These are phyloP conservation scores for Lizanozyma gosingica DNA, from an alignment of 1,139 yeast species.

Conservation along the genomic window DNA sequence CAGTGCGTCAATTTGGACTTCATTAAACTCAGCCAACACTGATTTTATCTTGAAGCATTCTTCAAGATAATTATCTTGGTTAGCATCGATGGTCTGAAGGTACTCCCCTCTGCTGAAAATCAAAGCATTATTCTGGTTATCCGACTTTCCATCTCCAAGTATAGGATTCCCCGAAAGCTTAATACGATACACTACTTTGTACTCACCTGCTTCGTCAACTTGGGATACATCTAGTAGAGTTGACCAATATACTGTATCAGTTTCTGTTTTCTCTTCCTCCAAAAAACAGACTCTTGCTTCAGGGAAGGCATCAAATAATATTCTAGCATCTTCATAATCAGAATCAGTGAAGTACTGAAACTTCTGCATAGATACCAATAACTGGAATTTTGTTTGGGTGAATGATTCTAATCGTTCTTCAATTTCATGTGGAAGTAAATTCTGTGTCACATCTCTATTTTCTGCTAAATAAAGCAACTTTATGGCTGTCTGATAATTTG, in stretches of 20 bases:
- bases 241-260: slow-evolving; percentile 21
- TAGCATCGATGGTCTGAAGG: slow-evolving; percentile 46
- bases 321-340: slow-evolving; percentile 30
- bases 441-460: slow-evolving; percentile 1
- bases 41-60: slow-evolving; percentile 48
- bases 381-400: slow-evolving; percentile 32
- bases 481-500: slow-evolving; percentile 10
- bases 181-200: slow-evolving; percentile 36
- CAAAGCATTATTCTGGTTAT: slow-evolving; percentile 45
- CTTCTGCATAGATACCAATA: slow-evolving; percentile 37
- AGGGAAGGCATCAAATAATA: slow-evolving; percentile 32
- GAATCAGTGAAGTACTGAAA: slow-evolving; percentile 23
- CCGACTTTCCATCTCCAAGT: slow-evolving; percentile 50
- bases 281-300: slow-evolving; percentile 37
- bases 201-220: slow-evolving; percentile 22
- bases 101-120: slow-evolving; percentile 47
- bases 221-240: slow-evolving; percentile 39
- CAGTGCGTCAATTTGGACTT: slow-evolving; percentile 18
- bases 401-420: not conserved
- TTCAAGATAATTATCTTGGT: slow-evolving; percentile 48
- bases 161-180: slow-evolving; percentile 45
- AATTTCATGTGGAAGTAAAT: not conserved
- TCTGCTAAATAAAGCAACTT: slow-evolving; percentile 7
- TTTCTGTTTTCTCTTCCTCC: slow-evolving; percentile 22
- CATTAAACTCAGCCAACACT: slow-evolving; percentile 44